These are phyloP conservation scores for Rubroshorea leprosula DNA, from an alignment of 345 rosid species.

Conservation along the genomic window DNA sequence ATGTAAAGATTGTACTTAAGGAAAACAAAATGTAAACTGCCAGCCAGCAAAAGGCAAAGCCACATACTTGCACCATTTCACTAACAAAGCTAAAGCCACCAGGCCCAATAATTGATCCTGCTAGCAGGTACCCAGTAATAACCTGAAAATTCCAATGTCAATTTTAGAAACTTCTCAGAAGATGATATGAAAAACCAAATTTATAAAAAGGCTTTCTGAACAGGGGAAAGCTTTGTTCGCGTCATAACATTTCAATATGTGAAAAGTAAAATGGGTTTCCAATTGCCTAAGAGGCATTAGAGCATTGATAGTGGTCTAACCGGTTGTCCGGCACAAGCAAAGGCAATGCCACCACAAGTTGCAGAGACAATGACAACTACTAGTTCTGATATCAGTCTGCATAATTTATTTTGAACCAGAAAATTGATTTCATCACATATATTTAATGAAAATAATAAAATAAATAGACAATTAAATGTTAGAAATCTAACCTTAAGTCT, in stretches of 20 bases:
- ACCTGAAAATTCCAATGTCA: constrained; percentile 44
- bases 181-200: constrained; percentile 7
- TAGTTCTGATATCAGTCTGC: constrained; percentile 94
- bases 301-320: constrained; percentile 36
- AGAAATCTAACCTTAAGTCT: constrained; percentile 60
- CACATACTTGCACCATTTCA: constrained; percentile 95
- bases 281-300: constrained; percentile 5
- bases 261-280: constrained; percentile 1
- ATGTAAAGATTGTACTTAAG: not conserved
- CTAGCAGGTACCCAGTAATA: constrained; percentile 87
- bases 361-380: constrained; percentile 97
- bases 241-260: not conserved
- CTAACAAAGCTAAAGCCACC: constrained; percentile 92
- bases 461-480: not conserved
- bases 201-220: not conserved
- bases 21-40: not conserved
- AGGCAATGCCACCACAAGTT: constrained; percentile 98
- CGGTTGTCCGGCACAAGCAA: constrained; percentile 99
- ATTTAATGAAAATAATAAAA: not conserved
- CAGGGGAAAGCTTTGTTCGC: constrained; percentile 5
- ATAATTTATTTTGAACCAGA: constrained; percentile 20
- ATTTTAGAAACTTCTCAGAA: not conserved
- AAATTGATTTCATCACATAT: not conserved
- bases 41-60: constrained; percentile 16
- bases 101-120: constrained; percentile 90